A percentile compares a stretch with the other conserved stretches of the same genome.
phyloP scores from a whole-genome alignment of 1,284 basidiomycete species.

The Moniliophthora roreri region DNA sequence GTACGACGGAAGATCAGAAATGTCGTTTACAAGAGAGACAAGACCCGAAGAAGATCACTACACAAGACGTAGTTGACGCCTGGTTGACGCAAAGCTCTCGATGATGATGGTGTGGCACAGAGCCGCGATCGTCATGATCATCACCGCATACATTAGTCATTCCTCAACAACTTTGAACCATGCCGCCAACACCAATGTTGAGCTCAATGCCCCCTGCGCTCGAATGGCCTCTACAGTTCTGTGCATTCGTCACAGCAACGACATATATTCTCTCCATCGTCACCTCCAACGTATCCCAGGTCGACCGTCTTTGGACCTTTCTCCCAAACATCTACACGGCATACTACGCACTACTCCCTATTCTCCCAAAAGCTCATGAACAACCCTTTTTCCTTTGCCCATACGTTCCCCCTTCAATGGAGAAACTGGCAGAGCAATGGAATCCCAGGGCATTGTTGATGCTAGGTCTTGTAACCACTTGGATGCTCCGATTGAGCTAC shows the following conservation, averaged over 20 bases:
- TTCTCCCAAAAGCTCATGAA: slow-evolving; percentile 47
- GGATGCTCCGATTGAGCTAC: slow-evolving; percentile 79
- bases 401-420: slow-evolving; percentile 50
- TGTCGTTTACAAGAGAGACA: no score
- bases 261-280: slow-evolving; percentile 62
- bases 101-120: no score
- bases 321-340: slow-evolving; percentile 78
- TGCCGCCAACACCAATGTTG: background rate
- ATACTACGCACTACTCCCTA: slow-evolving; percentile 71
- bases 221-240: slow-evolving; percentile 66
- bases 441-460: slow-evolving; percentile 74
- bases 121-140: no score
- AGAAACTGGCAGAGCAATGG: slow-evolving; percentile 43
- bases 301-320: slow-evolving; percentile 79
- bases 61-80: no score
- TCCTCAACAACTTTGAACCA: slow-evolving; percentile 9
- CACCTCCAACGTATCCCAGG: slow-evolving; percentile 84
- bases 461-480: slow-evolving; percentile 62
- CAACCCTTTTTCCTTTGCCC: slow-evolving; percentile 51
- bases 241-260: slow-evolving; percentile 42
- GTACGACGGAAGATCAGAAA: no score
- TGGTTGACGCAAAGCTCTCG: no score
- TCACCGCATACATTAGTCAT: no score
- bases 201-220: slow-evolving; percentile 31
- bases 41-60: no score